Percentiles rank a stretch among this genome's conserved stretches.
phyloP scores from a whole-genome alignment of 2,329 filamentous ascomycete genomes.

The Cercospora berteroae region DNA sequence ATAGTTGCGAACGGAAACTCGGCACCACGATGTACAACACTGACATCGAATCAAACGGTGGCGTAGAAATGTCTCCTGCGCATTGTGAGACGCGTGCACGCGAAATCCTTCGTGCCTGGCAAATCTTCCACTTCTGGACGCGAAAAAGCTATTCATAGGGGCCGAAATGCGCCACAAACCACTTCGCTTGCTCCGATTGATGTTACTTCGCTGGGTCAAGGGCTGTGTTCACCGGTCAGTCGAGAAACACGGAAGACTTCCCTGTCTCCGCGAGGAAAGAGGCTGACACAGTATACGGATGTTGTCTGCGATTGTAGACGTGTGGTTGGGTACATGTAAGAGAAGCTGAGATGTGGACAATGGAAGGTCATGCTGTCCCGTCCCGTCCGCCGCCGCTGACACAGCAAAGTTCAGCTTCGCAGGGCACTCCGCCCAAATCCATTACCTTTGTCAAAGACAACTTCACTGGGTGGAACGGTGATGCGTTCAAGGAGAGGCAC shows the following conservation, averaged over 20 bases:
- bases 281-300: not conserved
- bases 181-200: conserved; percentile 3
- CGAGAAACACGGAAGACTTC: not conserved
- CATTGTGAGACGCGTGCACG: not conserved
- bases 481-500: not conserved
- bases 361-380: not conserved
- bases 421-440: too few species aligned
- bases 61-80: not conserved
- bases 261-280: not conserved
- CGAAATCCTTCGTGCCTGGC: not conserved
- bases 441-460: too few species aligned
- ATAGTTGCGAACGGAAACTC: not conserved
- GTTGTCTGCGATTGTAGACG: not conserved
- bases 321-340: not conserved
- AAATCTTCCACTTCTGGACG: not conserved
- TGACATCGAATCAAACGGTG: not conserved
- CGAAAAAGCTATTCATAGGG: conserved; percentile 4
- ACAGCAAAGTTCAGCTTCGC: not conserved
- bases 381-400: not conserved
- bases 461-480: too few species aligned
- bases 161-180: not conserved
- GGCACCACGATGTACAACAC: not conserved
- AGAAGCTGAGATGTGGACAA: not conserved
- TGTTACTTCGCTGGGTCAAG: not conserved
- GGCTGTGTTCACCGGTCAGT: not conserved